Base-by-base conservation (phyloP, 495 filamentous ascomycete genomes). In the Aspergillus campestris region DNA sequence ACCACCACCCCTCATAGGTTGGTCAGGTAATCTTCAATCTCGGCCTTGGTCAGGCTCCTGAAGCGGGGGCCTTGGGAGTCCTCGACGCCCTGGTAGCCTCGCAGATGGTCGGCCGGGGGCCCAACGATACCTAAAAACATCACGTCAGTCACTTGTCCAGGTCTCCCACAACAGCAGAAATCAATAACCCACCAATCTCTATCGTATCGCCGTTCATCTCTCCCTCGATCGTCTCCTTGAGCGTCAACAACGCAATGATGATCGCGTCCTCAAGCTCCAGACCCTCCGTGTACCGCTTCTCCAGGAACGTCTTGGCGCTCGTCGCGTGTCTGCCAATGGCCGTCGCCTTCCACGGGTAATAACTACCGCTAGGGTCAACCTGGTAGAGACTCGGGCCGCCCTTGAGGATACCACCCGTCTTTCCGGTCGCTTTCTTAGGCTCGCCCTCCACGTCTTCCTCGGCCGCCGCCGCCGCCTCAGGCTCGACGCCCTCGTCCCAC, bases 181-280 rank as follows among this genome's bases (percentile, higher is more conserved):
- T 24, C 2, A 24, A 24, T 24, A 50, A 55, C 83, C 69, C 59
- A 91, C 91, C 91, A 58, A 99, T 95, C 74, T 99, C 92, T 55
- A 99, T 91, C 34, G 92, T 97, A 66, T 97, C 94, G 40, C 92
- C 92, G 59, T 87, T 97, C 92, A 97, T 96, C 71, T 98, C 92
- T 18, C 92, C 92, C 67, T 96, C 92, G 53, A 97, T 97, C 27
- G 89, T 95, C 78, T 99, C 92, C 76, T 99, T 99, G 63, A 99
- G 70, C 35, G 92, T 99, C 64, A 97, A 71, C 43, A 99, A 77
- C 40, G 92, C 92, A 75, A 99, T 99, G 71, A 97, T 91, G 49
- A 99, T 89, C 14, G 92, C 92, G 69, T 99, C 92, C 69, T 99
- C 92, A 48, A 99, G 72, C 75, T 98, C 92, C 61, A 98, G 73